These are phyloP conservation scores for Suhomyces emberorum DNA, from an alignment of 805 yeast genomes.

Conservation along the genomic window DNA sequence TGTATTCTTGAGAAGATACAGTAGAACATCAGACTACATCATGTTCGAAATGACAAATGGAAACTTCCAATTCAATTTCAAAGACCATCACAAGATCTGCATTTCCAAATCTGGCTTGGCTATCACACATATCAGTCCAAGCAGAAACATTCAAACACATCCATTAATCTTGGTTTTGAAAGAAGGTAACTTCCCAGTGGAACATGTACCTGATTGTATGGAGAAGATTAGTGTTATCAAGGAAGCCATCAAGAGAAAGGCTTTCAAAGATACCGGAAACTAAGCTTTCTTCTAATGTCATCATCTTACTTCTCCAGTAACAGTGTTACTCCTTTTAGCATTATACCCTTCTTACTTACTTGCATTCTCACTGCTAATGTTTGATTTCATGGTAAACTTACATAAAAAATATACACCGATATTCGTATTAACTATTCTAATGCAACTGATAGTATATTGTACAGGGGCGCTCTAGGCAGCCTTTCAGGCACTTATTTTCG, in stretches of 20 bases:
- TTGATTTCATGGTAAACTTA: neutral
- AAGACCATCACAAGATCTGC: constrained; percentile 89
- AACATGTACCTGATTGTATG: constrained; percentile 41
- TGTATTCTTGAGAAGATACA: constrained; percentile 77
- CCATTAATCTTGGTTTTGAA: constrained; percentile 46
- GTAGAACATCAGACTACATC: constrained; percentile 73
- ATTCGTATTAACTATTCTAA: too few relatives aligned
- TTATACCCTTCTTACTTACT: constrained; percentile 1
- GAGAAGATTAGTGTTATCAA: constrained; percentile 49
- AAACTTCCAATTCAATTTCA: constrained; percentile 89
- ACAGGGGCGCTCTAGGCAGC: too few relatives aligned
- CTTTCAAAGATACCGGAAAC: constrained; percentile 17
- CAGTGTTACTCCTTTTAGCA: constrained; percentile 1
- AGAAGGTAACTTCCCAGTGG: constrained; percentile 41
- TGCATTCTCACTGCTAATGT: constrained; percentile 2
- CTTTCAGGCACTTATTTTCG: too few relatives aligned
- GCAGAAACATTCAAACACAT: constrained; percentile 65
- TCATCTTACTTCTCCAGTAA: constrained; percentile 2
- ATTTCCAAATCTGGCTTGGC: constrained; percentile 71
- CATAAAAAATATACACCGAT: too few relatives aligned
- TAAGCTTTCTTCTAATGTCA: neutral
- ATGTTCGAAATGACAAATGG: constrained; percentile 95
- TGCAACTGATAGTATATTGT: too few relatives aligned
- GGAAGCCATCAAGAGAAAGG: constrained; percentile 54
- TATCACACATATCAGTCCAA: constrained; percentile 79